These are phyloP conservation scores for Trichosporon faecale DNA, from an alignment of 1,284 basidiomycete species.

Conservation along the genomic window DNA sequence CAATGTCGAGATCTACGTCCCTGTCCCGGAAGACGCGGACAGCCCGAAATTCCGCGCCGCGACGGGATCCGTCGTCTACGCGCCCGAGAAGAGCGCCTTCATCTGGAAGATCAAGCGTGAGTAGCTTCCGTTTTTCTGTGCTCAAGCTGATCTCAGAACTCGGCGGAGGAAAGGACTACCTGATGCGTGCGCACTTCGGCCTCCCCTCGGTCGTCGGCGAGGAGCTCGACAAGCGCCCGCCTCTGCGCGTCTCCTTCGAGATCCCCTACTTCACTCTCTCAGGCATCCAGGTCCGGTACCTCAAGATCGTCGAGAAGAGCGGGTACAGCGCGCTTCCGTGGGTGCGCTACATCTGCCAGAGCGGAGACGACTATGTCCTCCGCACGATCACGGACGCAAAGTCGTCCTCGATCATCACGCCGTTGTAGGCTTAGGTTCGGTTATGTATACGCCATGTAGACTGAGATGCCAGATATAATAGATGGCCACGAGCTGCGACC, in stretches of 20 bases:
- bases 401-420: slow-evolving; percentile 46
- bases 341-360: slow-evolving; percentile 69
- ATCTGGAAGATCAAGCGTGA: slow-evolving; percentile 92
- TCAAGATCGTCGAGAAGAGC: slow-evolving; percentile 98
- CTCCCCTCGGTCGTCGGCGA: slow-evolving; percentile 81
- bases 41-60: slow-evolving; percentile 75
- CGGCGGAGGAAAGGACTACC: slow-evolving; percentile 85
- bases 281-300: slow-evolving; percentile 81
- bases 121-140: background rate
- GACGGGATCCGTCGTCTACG: slow-evolving; percentile 90
- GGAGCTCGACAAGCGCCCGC: slow-evolving; percentile 68
- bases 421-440: slow-evolving; percentile 32
- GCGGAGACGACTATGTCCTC: slow-evolving; percentile 82
- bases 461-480: background rate
- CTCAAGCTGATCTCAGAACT: slow-evolving; percentile 48
- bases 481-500: no score
- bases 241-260: background rate
- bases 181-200: slow-evolving; percentile 95
- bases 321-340: slow-evolving; percentile 71
- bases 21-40: slow-evolving; percentile 97
- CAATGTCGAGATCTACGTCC: slow-evolving; percentile 97
- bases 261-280: slow-evolving; percentile 98
- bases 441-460: slow-evolving; percentile 10
- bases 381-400: slow-evolving; percentile 51
- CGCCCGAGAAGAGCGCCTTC: slow-evolving; percentile 91